A percentile compares a stretch with the other conserved stretches of the same genome.
Evolutionary conservation across 2,329 filamentous ascomycete genomes (phyloP).

Genomic region (Scedosporium boydii): DNA sequence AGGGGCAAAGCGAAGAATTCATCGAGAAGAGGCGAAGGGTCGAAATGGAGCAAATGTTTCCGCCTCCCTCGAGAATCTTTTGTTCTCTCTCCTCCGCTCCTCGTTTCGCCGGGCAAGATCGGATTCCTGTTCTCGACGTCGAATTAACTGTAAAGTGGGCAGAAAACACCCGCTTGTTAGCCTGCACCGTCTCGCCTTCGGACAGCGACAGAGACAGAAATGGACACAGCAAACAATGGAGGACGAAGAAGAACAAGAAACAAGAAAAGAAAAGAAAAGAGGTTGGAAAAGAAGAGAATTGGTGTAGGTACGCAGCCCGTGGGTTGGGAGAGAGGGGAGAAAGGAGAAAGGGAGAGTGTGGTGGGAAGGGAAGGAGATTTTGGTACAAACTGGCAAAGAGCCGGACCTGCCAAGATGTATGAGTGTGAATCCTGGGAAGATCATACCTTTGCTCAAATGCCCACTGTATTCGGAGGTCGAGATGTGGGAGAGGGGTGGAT

Average conservation of each 20-base stretch:
- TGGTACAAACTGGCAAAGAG: slow-evolving; percentile 10
- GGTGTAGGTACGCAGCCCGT: slow-evolving; percentile 10
- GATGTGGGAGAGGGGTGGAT: background rate
- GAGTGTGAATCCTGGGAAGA: slow-evolving; percentile 30
- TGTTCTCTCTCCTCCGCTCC: background rate
- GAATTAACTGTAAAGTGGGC: slow-evolving; percentile 1
- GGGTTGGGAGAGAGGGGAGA: slow-evolving; percentile 12
- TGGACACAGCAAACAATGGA: slow-evolving; percentile 3
- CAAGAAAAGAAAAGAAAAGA: slow-evolving; percentile 8
- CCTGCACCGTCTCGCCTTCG: background rate
- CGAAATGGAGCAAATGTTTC: slow-evolving; percentile 5
- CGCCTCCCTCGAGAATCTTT: background rate
- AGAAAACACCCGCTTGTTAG: background rate
- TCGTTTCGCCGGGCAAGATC: background rate
- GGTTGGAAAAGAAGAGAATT: slow-evolving; percentile 6
- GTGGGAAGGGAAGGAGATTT: slow-evolving; percentile 5
- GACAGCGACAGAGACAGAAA: slow-evolving; percentile 2
- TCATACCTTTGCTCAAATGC: slow-evolving; percentile 33
- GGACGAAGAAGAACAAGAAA: slow-evolving; percentile 6
- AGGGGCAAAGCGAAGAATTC: slow-evolving; percentile 19
- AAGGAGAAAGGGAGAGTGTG: slow-evolving; percentile 10
- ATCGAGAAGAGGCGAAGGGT: slow-evolving; percentile 10
- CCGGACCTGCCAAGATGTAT: slow-evolving; percentile 12
- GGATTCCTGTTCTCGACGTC: slow-evolving; percentile 1
- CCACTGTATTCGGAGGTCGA: slow-evolving; percentile 12